phyloP scores from a whole-genome alignment of 768 basidiomycete species.

The Chiua virens region DNA sequence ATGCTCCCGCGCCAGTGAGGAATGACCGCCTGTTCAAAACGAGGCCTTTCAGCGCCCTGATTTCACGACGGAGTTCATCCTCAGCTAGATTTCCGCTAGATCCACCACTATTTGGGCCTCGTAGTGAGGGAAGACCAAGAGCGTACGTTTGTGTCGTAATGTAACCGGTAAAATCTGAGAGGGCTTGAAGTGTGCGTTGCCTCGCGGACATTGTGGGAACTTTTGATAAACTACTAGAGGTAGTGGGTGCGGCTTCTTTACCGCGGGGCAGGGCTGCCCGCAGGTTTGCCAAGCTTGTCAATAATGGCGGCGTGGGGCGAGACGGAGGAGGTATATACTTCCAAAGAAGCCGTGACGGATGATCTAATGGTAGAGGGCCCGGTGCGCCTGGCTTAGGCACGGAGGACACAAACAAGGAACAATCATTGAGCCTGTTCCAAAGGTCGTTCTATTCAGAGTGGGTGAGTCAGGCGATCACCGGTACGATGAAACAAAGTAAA shows the following conservation, averaged over 20 bases:
- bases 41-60: slow-evolving; percentile 75
- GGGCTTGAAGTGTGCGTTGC: slow-evolving; percentile 63
- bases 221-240: slow-evolving; percentile 2
- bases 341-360: slow-evolving; percentile 36
- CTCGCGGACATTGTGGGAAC: slow-evolving; percentile 34
- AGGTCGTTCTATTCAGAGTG: slow-evolving; percentile 40
- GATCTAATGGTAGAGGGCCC: slow-evolving; percentile 8
- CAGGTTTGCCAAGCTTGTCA: slow-evolving; percentile 21
- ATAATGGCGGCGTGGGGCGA: slow-evolving; percentile 30
- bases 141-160: slow-evolving; percentile 72
- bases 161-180: slow-evolving; percentile 77
- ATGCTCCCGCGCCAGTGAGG: slow-evolving; percentile 1
- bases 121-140: slow-evolving; percentile 16
- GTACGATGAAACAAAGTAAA: not conserved
- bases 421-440: slow-evolving; percentile 58
- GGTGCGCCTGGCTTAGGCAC: slow-evolving; percentile 10
- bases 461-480: not conserved
- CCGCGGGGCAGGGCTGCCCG: slow-evolving; percentile 19
- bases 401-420: slow-evolving; percentile 49
- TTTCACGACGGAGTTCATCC: slow-evolving; percentile 72
- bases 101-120: slow-evolving; percentile 14
- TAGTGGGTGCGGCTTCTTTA: slow-evolving; percentile 14
- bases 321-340: slow-evolving; percentile 34
- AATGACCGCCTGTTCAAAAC: slow-evolving; percentile 66
- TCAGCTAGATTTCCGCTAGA: slow-evolving; percentile 34